Evolutionary conservation across 2,329 filamentous ascomycete species (phyloP), one percentile per base, ranked within the genome.

Genomic region (Calycina herbarum): DNA sequence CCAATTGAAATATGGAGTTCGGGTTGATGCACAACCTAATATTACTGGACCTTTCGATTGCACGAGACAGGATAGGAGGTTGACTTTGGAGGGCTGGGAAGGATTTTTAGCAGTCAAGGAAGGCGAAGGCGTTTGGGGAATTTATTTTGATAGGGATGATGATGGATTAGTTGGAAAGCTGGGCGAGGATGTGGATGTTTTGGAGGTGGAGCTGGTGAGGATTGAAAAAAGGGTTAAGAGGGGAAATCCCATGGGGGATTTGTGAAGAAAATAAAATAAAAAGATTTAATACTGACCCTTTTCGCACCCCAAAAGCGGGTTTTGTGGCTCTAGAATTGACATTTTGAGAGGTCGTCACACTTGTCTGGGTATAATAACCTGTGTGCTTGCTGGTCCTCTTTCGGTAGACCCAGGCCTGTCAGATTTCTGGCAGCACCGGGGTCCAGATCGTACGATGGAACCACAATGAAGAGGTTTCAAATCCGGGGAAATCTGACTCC

Each of bases 31-130:
- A 51, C 81, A 89, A 33, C 84, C 82, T 31, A 90, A 96, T 76
- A 81, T 89, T 67, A 86, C 94, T 60, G 93, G 92, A 13, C 89
- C 90, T 7, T 96, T 90, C 87, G 82, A 85, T 72, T 84, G 82
- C 73, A 85, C 82, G 2, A 77, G 81, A 51, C 81, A 84, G 72
- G 82, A 85, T 70, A 78, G 79, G 13, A 79, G 83, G 48, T 74
- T 85, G 71, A 84, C 79, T 0, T 74, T 84, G 5, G 78, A 81
- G 33, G 88, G 92, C 71, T 96, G 92, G 90, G 91, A 84, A 0
- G 83, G 86, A 61, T 87, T 87, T 68, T 77, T 85, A 3, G 85
- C 81, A 0, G 79, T 87, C 7, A 80, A 85, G 72, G 79, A 81
- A 63, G 78, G 78, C 63, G 80, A 83, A 66, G 69, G 68, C 5